These are phyloP conservation scores for Metschnikowia lochheadii DNA, from an alignment of 805 yeast species.

Conservation along the genomic window DNA sequence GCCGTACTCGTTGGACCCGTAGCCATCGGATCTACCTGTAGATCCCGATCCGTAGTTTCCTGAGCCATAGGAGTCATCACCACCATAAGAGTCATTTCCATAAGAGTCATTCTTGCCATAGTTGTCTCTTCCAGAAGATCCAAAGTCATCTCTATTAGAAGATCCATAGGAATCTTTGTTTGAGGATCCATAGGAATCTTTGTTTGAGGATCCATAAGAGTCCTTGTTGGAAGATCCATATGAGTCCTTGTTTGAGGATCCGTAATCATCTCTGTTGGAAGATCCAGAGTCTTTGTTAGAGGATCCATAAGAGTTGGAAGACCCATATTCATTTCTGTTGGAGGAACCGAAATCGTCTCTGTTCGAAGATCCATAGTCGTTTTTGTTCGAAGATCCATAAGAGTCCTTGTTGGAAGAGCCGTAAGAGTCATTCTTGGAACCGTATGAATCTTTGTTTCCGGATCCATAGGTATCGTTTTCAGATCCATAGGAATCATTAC, in stretches of 20 bases:
- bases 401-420: conserved; percentile 19
- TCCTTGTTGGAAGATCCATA: conserved; percentile 18
- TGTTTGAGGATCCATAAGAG: conserved; percentile 16
- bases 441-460: conserved; percentile 11
- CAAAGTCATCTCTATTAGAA: not conserved
- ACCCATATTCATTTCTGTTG: conserved; percentile 9
- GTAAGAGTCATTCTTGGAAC: conserved; percentile 10
- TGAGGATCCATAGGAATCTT: conserved; percentile 19
- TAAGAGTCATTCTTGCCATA: not conserved
- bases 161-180: not conserved
- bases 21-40: not conserved
- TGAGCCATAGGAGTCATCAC: conserved; percentile 20
- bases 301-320: conserved; percentile 25
- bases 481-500: conserved; percentile 20
- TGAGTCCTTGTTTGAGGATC: not conserved
- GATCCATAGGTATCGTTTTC: conserved; percentile 21
- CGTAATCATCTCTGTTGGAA: conserved; percentile 15
- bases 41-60: conserved; percentile 15
- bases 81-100: not conserved
- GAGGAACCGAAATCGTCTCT: conserved; percentile 16
- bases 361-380: conserved; percentile 4
- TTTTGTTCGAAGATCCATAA: conserved; percentile 8
- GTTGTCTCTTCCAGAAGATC: not conserved
- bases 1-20: not conserved
- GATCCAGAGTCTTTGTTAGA: conserved; percentile 16